Base-by-base conservation (phyloP, 2,329 filamentous ascomycete genomes). In the Thelonectria olida region DNA sequence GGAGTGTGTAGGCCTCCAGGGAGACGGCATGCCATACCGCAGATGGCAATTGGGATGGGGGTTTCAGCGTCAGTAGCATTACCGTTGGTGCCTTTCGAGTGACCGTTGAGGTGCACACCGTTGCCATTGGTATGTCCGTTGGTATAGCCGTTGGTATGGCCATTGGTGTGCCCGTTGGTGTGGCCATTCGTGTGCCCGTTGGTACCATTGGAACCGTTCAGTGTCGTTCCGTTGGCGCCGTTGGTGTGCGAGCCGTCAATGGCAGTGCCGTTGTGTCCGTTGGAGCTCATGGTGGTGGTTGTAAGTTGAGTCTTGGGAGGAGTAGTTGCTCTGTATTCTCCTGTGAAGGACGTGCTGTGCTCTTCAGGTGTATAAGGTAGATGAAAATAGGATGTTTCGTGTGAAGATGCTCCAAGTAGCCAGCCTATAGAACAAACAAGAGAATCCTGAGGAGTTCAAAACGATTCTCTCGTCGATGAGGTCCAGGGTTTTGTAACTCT, bases 1-100 rank as follows among this genome's bases (percentile, higher is more conserved):
- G 67, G 64, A 2, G 58, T 64, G 1, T 48, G 13, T 2, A 73
- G 36, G 2, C 70, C 69, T 2, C 70, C 72, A 1, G 72, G 71
- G 2, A 73, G 61, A 8, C 72, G 63, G 10, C 65, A 44, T 1
- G 67, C 70, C 59, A 74, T 73, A 12, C 72, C 72, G 12, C 70
- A 72, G n/a, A 74, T 68, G 54, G 72, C 72, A 27, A 71, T 45
- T 2, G 42, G 42, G 20, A 45, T 45, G 15, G 42, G 42, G 12
- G 42, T 10, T 7, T 45, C 42, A 15, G 25, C 42, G 4, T 25
- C n/a, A 12, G 13, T 25, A 13, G 5, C 8, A 12, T 17, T 15
- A 5, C 19, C 39, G 20, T 44, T 44, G 39, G 20, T 19, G 8
- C 39, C 39, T 7, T 45, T 45, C 7, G 38, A 41, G 20, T 17